Conservation (phyloP, 495 filamentous ascomycete species). For the Lineolata rhizophorae region DNA sequence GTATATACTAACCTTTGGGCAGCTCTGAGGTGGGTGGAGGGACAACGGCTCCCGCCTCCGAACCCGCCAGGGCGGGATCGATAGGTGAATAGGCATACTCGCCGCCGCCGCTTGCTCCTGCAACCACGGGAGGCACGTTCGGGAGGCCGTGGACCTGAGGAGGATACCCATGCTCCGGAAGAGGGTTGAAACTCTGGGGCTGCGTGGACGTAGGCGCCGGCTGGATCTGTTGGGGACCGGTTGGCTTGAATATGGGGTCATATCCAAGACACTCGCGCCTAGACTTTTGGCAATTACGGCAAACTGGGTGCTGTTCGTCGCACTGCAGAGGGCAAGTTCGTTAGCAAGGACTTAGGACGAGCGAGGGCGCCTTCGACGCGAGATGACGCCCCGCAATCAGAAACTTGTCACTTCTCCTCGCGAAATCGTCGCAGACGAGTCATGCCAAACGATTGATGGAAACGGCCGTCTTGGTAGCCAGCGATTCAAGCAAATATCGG, state of each 20-base stretch:
- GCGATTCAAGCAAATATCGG: conserved; percentile 1
- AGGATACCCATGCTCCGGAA: too few relatives aligned
- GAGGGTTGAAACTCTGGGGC: conserved; percentile 11
- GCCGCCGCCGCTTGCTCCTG: background rate
- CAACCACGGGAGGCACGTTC: background rate
- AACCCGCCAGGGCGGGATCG: conserved; percentile 6
- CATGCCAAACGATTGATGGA: conserved; percentile 1
- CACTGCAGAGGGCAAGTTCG: conserved; percentile 36
- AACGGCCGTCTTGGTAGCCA: background rate
- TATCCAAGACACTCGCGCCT: conserved; percentile 95
- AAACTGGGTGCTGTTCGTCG: conserved; percentile 85
- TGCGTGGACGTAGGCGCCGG: conserved; percentile 31
- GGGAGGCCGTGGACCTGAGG: conserved; percentile 5
- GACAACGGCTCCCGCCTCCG: conserved; percentile 12
- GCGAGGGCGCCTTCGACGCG: conserved; percentile 6
- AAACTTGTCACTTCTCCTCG: too few relatives aligned
- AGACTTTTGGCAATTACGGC: conserved; percentile 94
- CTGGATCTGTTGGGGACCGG: conserved; percentile 57
- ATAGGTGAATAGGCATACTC: conserved; percentile 9
- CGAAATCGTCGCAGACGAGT: background rate
- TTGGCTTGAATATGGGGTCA: conserved; percentile 92
- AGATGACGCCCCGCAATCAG: conserved; percentile 1
- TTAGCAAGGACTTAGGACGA: conserved; percentile 1
- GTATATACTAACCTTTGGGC: conserved; percentile 12
- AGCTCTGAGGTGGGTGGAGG: conserved; percentile 5